Evolutionary conservation across 208 protist genomes (phyloP).

Genomic region (Kentomonas sorsogonicus): DNA sequence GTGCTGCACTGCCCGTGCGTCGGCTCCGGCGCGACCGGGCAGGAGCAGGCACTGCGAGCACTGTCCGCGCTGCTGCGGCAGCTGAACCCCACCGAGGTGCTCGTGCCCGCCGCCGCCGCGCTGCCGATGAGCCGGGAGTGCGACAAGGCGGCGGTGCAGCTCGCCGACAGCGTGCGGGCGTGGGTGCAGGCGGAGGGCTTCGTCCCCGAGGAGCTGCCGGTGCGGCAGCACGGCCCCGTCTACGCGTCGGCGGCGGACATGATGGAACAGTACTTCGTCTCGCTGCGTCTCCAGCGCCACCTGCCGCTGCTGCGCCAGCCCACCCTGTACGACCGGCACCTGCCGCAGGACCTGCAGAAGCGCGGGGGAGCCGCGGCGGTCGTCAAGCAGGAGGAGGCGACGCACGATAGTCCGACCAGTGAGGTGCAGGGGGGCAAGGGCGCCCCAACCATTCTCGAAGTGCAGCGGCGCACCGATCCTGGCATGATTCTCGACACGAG

Average conservation of each 20-base stretch:
- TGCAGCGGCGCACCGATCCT: constrained; percentile 48
- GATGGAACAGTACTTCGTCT: constrained; percentile 47
- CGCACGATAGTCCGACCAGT: no score
- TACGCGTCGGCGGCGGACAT: constrained; percentile 19
- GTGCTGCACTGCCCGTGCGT: constrained; percentile 64
- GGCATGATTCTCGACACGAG: constrained; percentile 69
- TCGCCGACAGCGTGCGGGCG: constrained; percentile 21
- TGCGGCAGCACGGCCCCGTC: no score
- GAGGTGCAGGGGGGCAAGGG: no score
- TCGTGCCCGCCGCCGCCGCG: constrained; percentile 36
- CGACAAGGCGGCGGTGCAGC: not conserved
- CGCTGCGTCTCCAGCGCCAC: constrained; percentile 26
- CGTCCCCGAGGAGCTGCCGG: constrained; percentile 29
- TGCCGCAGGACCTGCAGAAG: no score
- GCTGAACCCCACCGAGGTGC: constrained; percentile 70
- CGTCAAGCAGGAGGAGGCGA: no score
- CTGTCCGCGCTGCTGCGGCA: constrained; percentile 65
- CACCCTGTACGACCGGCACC: constrained; percentile 43
- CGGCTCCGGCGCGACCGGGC: no score
- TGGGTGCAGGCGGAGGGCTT: constrained; percentile 66
- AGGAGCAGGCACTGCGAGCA: constrained; percentile 23
- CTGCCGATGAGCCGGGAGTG: not conserved
- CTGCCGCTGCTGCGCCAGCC: constrained; percentile 45
- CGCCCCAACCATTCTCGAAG: no score
- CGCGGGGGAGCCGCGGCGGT: no score